These are phyloP conservation scores for Stachybotrys elegans DNA, from an alignment of 2,329 filamentous ascomycete genomes.

Conservation along the genomic window DNA sequence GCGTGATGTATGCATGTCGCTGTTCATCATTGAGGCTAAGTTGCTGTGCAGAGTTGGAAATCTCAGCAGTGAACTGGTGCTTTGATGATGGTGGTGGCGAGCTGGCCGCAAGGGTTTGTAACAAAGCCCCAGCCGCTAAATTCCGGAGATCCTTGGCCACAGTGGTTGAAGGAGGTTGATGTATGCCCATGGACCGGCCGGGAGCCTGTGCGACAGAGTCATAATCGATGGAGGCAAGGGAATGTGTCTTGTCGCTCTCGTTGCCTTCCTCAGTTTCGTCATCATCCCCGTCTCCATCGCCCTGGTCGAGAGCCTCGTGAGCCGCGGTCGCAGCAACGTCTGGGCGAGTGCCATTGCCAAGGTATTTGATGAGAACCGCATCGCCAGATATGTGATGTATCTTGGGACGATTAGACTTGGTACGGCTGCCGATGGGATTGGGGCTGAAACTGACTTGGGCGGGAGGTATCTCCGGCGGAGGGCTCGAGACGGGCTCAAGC, in stretches of 20 bases:
- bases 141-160: no score
- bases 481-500: slow-evolving; percentile 25
- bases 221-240: slow-evolving; percentile 11
- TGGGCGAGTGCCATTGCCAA: slow-evolving; percentile 58
- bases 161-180: slow-evolving; percentile 6
- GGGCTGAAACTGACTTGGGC: slow-evolving; percentile 28
- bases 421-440: slow-evolving; percentile 31
- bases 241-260: background rate
- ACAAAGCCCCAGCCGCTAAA: slow-evolving; percentile 25
- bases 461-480: slow-evolving; percentile 29
- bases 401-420: slow-evolving; percentile 48
- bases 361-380: slow-evolving; percentile 60
- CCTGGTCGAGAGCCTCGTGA: slow-evolving; percentile 38
- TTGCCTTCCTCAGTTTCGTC: background rate
- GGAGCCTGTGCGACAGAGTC: slow-evolving; percentile 11
- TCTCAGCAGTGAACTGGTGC: slow-evolving; percentile 19
- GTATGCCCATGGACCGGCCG: background rate
- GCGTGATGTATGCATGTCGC: slow-evolving; percentile 4
- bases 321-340: slow-evolving; percentile 59
- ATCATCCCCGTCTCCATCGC: slow-evolving; percentile 33
- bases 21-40: slow-evolving; percentile 29
- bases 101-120: no score
- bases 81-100: no score
- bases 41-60: slow-evolving; percentile 22
- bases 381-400: slow-evolving; percentile 54